Evolutionary conservation across 768 basidiomycete species (phyloP).

Genomic region (Hysterangium stoloniferum): DNA sequence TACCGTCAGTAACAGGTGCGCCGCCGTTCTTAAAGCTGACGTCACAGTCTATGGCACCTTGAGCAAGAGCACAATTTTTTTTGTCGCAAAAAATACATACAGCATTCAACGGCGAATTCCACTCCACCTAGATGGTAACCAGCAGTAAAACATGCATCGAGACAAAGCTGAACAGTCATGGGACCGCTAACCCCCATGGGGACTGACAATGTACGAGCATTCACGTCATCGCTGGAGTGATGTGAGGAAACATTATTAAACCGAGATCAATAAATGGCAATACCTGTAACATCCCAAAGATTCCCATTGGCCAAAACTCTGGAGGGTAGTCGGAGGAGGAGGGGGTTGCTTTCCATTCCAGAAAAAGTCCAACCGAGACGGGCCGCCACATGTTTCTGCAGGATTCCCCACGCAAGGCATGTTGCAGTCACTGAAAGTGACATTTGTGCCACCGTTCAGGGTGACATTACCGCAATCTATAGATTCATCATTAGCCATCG

Average conservation of each 20-base stretch:
- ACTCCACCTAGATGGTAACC: conserved; percentile 34
- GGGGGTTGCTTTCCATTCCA: conserved; percentile 55
- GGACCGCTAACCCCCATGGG: conserved; percentile 28
- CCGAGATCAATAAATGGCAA: conserved; percentile 15
- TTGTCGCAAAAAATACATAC: conserved; percentile 33
- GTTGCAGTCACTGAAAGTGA: conserved; percentile 47
- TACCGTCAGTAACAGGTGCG: conserved; percentile 36
- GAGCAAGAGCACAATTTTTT: background rate
- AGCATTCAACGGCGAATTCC: conserved; percentile 46
- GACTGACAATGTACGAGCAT: conserved; percentile 11
- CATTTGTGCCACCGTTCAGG: conserved; percentile 36
- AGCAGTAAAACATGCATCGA: conserved; percentile 49
- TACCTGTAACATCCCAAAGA: conserved; percentile 74
- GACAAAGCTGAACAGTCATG: conserved; percentile 50
- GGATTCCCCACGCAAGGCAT: conserved; percentile 54
- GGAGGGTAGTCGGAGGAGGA: conserved; percentile 42
- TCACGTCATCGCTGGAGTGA: conserved; percentile 19
- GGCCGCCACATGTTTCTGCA: conserved; percentile 53
- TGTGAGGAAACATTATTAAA: conserved; percentile 16
- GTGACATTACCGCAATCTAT: conserved; percentile 60
- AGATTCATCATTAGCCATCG: conserved; percentile 1
- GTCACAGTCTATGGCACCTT: conserved; percentile 38
- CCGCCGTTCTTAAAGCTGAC: conserved; percentile 38
- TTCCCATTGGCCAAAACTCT: conserved; percentile 54
- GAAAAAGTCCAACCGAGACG: conserved; percentile 52